Conservation (phyloP, 768 basidiomycete species). For the Leucocoprinus birnbaumii region DNA sequence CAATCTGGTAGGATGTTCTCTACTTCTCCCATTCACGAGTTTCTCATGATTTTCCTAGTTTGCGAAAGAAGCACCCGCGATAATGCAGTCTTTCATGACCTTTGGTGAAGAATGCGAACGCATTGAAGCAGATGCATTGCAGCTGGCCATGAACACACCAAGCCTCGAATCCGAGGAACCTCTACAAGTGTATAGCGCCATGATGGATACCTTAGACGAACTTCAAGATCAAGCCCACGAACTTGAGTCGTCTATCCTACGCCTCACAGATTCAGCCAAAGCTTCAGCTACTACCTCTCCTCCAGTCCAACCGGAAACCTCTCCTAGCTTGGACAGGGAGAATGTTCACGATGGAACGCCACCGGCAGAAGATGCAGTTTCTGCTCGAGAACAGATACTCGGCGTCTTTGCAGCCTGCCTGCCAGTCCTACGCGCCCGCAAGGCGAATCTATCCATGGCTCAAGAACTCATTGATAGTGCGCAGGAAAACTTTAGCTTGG, state of each 20-base stretch:
- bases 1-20: slow-evolving; percentile 25
- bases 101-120: slow-evolving; percentile 43
- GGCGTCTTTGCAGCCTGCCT: slow-evolving; percentile 43
- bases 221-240: slow-evolving; percentile 24
- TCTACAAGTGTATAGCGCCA: slow-evolving; percentile 36
- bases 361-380: slow-evolving; percentile 14
- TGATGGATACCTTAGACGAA: slow-evolving; percentile 37
- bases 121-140: slow-evolving; percentile 39
- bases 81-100: slow-evolving; percentile 46
- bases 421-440: slow-evolving; percentile 44
- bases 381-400: slow-evolving; percentile 37
- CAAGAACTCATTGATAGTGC: slow-evolving; percentile 47
- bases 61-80: slow-evolving; percentile 37
- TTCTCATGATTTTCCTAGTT: too few relatives aligned
- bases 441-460: slow-evolving; percentile 44
- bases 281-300: background rate
- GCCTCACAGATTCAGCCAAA: slow-evolving; percentile 15
- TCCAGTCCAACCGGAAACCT: background rate
- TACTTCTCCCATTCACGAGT: background rate
- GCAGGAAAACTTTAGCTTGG: slow-evolving; percentile 46
- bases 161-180: slow-evolving; percentile 35
- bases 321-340: background rate
- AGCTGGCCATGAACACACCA: slow-evolving; percentile 31
- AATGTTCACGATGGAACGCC: background rate
- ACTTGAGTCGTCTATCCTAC: slow-evolving; percentile 23